phyloP scores from a whole-genome alignment of 768 basidiomycete species.

The Leucocoprinus sp. region DNA sequence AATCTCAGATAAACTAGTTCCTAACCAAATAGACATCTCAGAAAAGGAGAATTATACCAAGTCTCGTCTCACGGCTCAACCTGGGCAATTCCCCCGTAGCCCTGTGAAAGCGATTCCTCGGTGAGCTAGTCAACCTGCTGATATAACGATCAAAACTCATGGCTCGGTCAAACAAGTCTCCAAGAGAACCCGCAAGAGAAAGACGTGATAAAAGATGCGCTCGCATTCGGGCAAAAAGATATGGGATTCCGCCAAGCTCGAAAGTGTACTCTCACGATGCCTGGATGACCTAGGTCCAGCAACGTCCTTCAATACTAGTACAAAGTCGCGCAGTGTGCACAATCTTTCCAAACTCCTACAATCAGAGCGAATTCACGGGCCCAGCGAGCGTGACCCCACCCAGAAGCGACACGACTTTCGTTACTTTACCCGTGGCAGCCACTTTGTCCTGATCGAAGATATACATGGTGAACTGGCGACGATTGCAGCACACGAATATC shows the following conservation, averaged over 20 bases:
- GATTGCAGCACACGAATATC: constrained; percentile 78
- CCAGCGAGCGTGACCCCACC: constrained; percentile 84
- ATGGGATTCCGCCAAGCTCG: constrained; percentile 70
- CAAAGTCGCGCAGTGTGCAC: constrained; percentile 24
- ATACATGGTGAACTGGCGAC: constrained; percentile 77
- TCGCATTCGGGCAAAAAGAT: constrained; percentile 74
- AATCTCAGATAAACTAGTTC: constrained; percentile 53
- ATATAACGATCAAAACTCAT: not conserved
- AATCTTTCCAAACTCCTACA: constrained; percentile 57
- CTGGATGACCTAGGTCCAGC: constrained; percentile 26
- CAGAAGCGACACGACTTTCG: constrained; percentile 81
- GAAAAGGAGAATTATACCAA: constrained; percentile 61
- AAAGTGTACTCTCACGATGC: constrained; percentile 66
- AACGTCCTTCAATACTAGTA: constrained; percentile 19
- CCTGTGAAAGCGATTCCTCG: constrained; percentile 54
- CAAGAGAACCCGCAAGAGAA: constrained; percentile 23
- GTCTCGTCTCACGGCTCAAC: constrained; percentile 15
- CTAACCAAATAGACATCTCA: constrained; percentile 22
- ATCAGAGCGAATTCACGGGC: constrained; percentile 80
- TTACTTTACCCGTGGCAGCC: constrained; percentile 72
- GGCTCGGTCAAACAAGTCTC: constrained; percentile 18
- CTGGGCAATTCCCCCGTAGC: constrained; percentile 40
- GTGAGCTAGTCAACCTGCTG: constrained; percentile 24
- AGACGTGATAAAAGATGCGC: constrained; percentile 58
- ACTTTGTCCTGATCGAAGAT: constrained; percentile 90